These are phyloP conservation scores for Tetracladium setigerum DNA, from an alignment of 495 filamentous ascomycete genomes.

Conservation along the genomic window DNA sequence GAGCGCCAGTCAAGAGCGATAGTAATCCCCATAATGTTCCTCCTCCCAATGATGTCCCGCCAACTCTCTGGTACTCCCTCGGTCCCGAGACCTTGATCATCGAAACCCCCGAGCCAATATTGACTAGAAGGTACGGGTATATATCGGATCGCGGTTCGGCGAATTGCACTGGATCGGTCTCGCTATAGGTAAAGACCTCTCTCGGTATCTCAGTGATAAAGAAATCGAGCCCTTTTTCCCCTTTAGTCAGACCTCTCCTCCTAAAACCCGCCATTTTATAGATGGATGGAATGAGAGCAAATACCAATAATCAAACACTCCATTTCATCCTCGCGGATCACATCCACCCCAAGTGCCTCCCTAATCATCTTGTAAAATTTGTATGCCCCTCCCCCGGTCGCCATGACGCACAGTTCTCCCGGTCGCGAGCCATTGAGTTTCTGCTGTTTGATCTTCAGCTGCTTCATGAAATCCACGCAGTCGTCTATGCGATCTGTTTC, in stretches of 20 bases:
- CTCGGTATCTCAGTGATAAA: conserved; percentile 96
- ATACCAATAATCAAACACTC: conserved; percentile 91
- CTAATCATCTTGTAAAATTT: conserved; percentile 91
- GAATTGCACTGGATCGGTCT: conserved; percentile 80
- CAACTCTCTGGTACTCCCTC: conserved; percentile 76
- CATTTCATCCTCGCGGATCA: conserved; percentile 95
- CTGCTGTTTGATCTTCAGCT: conserved; percentile 72
- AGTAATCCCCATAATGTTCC: conserved; percentile 95
- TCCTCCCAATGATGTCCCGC: conserved; percentile 89
- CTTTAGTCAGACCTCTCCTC: not conserved
- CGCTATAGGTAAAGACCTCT: conserved; percentile 95
- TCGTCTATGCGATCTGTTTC: conserved; percentile 90
- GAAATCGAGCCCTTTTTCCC: conserved; percentile 73
- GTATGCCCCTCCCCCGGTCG: conserved; percentile 90
- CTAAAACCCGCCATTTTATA: too few species aligned
- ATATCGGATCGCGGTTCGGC: conserved; percentile 61
- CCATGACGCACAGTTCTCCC: conserved; percentile 76
- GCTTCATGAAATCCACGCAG: conserved; percentile 81
- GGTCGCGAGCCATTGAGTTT: conserved; percentile 57
- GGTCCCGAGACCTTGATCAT: conserved; percentile 97
- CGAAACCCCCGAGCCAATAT: conserved; percentile 97
- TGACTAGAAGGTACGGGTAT: conserved; percentile 95
- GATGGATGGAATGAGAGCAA: not conserved
- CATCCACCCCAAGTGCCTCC: conserved; percentile 72
- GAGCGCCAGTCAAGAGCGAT: conserved; percentile 79